A percentile compares a stretch with the other conserved stretches of the same genome.
Conservation (phyloP, 2,329 filamentous ascomycete genomes). For the Zymoseptoria passerinii region DNA sequence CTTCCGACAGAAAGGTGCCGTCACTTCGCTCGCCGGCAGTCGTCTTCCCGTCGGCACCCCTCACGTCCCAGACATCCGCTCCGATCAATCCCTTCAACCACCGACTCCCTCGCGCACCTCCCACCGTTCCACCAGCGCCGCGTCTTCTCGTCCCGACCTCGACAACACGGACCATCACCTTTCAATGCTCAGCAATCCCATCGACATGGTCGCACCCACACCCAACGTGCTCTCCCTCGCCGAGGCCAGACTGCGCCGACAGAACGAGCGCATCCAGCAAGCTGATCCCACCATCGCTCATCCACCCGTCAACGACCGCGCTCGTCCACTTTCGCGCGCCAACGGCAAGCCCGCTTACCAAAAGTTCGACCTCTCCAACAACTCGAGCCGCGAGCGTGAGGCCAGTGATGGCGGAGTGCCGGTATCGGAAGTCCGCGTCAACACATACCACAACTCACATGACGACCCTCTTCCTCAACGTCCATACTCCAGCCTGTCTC, state of each 20-base stretch:
- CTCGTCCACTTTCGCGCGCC: slow-evolving; percentile 15
- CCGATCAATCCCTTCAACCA: not conserved
- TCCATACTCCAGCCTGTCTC: slow-evolving; percentile 23
- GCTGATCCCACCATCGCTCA: slow-evolving; percentile 23
- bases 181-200: not conserved
- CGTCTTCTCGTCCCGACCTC: slow-evolving; percentile 2
- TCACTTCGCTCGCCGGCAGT: slow-evolving; percentile 12
- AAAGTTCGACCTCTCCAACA: slow-evolving; percentile 23
- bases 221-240: slow-evolving; percentile 15
- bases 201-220: slow-evolving; percentile 5
- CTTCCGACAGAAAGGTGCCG: slow-evolving; percentile 4
- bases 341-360: slow-evolving; percentile 14
- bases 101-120: slow-evolving; percentile 8
- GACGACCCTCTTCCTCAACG: slow-evolving; percentile 16
- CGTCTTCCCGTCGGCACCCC: slow-evolving; percentile 26
- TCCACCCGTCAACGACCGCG: slow-evolving; percentile 8
- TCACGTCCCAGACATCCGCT: slow-evolving; percentile 2
- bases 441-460: slow-evolving; percentile 24
- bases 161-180: not conserved
- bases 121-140: slow-evolving; percentile 2
- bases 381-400: slow-evolving; percentile 2
- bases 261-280: slow-evolving; percentile 26
- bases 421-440: slow-evolving; percentile 23
- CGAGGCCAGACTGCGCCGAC: slow-evolving; percentile 26
- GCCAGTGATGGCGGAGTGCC: slow-evolving; percentile 9